Percentiles rank a stretch among this genome's conserved stretches.
Evolutionary conservation across 2,329 filamentous ascomycete genomes (phyloP).

Genomic region (Scolecobasidium constrictum): DNA sequence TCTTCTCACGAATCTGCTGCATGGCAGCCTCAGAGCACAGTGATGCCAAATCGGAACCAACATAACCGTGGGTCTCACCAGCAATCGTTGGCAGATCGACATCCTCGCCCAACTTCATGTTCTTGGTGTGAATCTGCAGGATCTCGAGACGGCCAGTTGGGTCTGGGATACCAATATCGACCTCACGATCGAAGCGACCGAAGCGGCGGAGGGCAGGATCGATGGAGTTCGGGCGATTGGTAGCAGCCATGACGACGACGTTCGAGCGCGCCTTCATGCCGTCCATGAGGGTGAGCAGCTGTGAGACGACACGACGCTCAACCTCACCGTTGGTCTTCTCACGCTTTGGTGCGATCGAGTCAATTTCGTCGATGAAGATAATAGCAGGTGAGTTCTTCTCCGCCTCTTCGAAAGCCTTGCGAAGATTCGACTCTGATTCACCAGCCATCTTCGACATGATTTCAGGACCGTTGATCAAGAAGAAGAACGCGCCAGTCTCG

Average conservation of each 20-base stretch:
- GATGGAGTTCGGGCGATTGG: constrained; percentile 97
- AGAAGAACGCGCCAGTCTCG: constrained; percentile 98
- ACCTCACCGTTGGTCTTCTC: constrained; percentile 99
- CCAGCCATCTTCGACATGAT: constrained; percentile 99
- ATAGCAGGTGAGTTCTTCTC: constrained; percentile 99
- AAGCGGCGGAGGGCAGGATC: constrained; percentile 95
- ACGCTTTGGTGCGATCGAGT: constrained; percentile 98
- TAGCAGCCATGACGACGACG: constrained; percentile 97
- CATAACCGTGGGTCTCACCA: constrained; percentile 95
- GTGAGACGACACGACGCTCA: constrained; percentile 95
- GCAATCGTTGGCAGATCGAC: constrained; percentile 96
- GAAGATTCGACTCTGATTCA: constrained; percentile 95
- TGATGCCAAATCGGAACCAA: constrained; percentile 95
- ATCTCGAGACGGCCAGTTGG: constrained; percentile 98
- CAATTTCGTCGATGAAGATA: constrained; percentile 99
- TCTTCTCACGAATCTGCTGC: constrained; percentile 99
- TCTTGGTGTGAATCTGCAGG: constrained; percentile 99
- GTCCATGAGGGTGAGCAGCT: constrained; percentile 95
- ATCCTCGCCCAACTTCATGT: constrained; percentile 98
- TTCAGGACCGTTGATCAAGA: constrained; percentile 97
- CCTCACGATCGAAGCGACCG: constrained; percentile 96
- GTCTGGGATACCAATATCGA: constrained; percentile 96
- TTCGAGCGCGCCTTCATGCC: constrained; percentile 99
- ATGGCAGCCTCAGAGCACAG: constrained; percentile 98
- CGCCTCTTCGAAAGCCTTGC: constrained; percentile 98